phyloP scores from a whole-genome alignment of 192 early-diverging fungal genomes.

The Coemansia interrupta region DNA sequence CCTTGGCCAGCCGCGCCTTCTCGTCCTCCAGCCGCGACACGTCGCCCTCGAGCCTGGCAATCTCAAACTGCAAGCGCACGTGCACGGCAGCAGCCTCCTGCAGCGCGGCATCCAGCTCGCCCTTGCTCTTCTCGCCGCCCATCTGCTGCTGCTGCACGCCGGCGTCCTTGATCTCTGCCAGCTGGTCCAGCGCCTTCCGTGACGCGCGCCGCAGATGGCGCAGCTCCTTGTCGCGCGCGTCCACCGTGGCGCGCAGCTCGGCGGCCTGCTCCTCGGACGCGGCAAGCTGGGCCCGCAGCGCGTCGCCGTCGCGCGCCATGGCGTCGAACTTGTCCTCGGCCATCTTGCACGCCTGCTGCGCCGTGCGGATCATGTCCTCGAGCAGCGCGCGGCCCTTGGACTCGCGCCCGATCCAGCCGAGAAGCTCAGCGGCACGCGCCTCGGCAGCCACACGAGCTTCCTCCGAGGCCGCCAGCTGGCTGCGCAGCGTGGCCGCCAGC shows the following conservation, averaged over 20 bases:
- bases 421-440: slow-evolving; percentile 43
- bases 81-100: slow-evolving; percentile 49
- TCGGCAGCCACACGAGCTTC: slow-evolving; percentile 33
- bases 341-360: slow-evolving; percentile 52
- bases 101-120: slow-evolving; percentile 28
- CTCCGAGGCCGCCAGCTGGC: slow-evolving; percentile 25
- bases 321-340: slow-evolving; percentile 36
- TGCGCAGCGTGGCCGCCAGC: slow-evolving; percentile 22
- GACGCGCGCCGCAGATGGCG: slow-evolving; percentile 50
- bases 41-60: slow-evolving; percentile 46
- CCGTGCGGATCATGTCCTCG: slow-evolving; percentile 53
- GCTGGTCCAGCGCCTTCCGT: slow-evolving; percentile 48
- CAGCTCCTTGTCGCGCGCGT: slow-evolving; percentile 51
- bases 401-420: slow-evolving; percentile 52
- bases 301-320: slow-evolving; percentile 26
- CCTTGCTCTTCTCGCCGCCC: slow-evolving; percentile 3
- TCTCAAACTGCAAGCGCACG: slow-evolving; percentile 49
- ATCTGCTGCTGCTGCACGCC: slow-evolving; percentile 10
- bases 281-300: slow-evolving; percentile 12
- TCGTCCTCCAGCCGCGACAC: slow-evolving; percentile 47
- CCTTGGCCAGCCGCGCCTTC: slow-evolving; percentile 37
- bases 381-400: slow-evolving; percentile 53
- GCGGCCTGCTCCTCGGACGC: slow-evolving; percentile 26
- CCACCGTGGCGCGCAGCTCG: slow-evolving; percentile 23
- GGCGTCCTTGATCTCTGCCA: slow-evolving; percentile 36